Evolutionary conservation across 495 filamentous ascomycete genomes (phyloP).

Genomic region (Podospora appendiculata): DNA sequence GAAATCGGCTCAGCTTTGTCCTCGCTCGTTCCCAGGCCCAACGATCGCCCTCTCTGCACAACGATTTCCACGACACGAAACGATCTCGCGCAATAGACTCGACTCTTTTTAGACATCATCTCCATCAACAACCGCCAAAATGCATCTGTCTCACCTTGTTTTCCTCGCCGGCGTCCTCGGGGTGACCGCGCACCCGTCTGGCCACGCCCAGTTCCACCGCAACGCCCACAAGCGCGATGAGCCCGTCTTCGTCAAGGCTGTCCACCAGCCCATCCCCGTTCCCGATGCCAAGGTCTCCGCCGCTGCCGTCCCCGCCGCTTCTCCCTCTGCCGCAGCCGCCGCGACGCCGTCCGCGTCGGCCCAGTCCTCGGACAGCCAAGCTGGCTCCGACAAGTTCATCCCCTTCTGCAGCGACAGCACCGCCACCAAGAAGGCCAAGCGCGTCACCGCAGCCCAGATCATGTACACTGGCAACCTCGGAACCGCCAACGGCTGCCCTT

Average conservation of each 20-base stretch:
- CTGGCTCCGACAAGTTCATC: neutral
- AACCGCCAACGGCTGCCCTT: slow-evolving; percentile 16
- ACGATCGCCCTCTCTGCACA: neutral
- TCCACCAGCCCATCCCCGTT: slow-evolving; percentile 10
- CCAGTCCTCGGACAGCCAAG: neutral
- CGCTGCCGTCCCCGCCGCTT: neutral
- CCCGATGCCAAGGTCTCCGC: slow-evolving; percentile 4
- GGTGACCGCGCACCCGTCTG: slow-evolving; percentile 22
- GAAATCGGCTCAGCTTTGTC: neutral
- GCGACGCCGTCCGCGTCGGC: neutral
- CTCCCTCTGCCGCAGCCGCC: neutral
- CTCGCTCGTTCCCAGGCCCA: neutral
- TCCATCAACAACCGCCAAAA: slow-evolving; percentile 6
- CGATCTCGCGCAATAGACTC: slow-evolving; percentile 4
- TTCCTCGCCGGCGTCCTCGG: slow-evolving; percentile 21
- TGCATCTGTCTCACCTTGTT: slow-evolving; percentile 22
- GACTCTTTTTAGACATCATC: slow-evolving; percentile 1
- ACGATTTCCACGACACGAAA: slow-evolving; percentile 1
- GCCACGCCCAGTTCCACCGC: slow-evolving; percentile 26
- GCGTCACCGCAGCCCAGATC: slow-evolving; percentile 26
- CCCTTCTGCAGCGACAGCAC: slow-evolving; percentile 20
- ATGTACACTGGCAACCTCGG: slow-evolving; percentile 28
- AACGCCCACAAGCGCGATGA: slow-evolving; percentile 12
- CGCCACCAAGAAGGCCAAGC: slow-evolving; percentile 20
- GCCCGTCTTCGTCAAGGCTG: slow-evolving; percentile 16